Base-by-base conservation (phyloP, 257 asterid genomes). In the Solanum verrucosum region DNA sequence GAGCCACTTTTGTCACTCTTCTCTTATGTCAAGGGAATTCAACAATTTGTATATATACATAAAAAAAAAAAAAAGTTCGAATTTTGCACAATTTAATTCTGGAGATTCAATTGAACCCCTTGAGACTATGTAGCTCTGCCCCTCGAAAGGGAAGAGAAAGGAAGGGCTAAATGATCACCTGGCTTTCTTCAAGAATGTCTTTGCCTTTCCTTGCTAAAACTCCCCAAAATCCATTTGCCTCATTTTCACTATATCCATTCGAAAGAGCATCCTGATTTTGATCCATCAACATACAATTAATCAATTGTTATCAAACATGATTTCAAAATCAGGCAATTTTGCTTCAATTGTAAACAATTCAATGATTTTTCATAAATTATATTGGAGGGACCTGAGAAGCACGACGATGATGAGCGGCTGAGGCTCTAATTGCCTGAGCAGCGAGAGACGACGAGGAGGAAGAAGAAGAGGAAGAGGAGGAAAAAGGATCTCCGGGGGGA, bases 151-250 rank as follows among this genome's bases (percentile, higher is more conserved):
- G n/a, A 14, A 71, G 13, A 70, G 8, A 70, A 15, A 70, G 7
- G 5, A 5, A 31, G 79, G 44, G 52, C 5, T 10, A 35, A 74
- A 74, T 74, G 20, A 74, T 74, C 27, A 74, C 83, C 83, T 74
- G 83, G 20, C 31, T 74, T 74, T 92, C 92, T 9, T 93, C 93
- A 15, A 93, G 89, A 79, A 93, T 84, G 18, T 91, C 73, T 89
- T 96, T 97, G 59, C 98, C 98, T 91, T 97, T 97, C 93, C 96
- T 93, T 16, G 98, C 98, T 9, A 97, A 92, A 90, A 95, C 98
- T 16, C 98, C 99, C 99, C 99, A 97, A 67, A 97, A 94, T 72
- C 97, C 94, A 34, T 97, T 97, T 8, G 87, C 91, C 88, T 92
- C 96, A 63, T 91, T 93, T 34, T 95, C 91, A 52, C 92, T 91